Evolutionary conservation across 768 basidiomycete species (phyloP).

Genomic region (Boletus vinaceobasis): DNA sequence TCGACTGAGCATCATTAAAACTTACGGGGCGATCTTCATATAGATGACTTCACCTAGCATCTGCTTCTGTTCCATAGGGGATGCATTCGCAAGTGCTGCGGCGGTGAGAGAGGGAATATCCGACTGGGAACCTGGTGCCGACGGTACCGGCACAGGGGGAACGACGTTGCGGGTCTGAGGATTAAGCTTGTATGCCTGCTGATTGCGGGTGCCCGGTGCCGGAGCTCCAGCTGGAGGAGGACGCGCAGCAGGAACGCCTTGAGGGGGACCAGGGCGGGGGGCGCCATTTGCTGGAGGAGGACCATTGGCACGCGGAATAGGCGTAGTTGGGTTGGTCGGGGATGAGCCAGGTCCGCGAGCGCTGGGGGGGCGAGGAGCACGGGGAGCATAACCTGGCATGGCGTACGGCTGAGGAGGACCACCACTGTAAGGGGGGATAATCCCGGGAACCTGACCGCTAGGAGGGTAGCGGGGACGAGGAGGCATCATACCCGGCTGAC

Average conservation of each 20-base stretch:
- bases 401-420: slow-evolving; percentile 76
- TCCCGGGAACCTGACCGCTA: slow-evolving; percentile 68
- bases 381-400: slow-evolving; percentile 65
- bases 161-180: slow-evolving; percentile 37
- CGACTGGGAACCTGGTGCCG: slow-evolving; percentile 42
- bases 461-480: slow-evolving; percentile 84
- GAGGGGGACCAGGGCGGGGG: slow-evolving; percentile 45
- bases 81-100: slow-evolving; percentile 54
- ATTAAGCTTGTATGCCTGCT: slow-evolving; percentile 32
- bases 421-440: slow-evolving; percentile 72
- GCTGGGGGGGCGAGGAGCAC: slow-evolving; percentile 56
- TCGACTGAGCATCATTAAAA: slow-evolving; percentile 1
- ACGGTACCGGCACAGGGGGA: slow-evolving; percentile 30
- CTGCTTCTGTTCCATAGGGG: slow-evolving; percentile 92
- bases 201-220: slow-evolving; percentile 38
- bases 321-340: slow-evolving; percentile 59
- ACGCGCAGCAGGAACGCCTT: slow-evolving; percentile 41
- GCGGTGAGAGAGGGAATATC: slow-evolving; percentile 59
- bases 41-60: slow-evolving; percentile 97
- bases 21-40: slow-evolving; percentile 81
- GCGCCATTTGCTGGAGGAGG: slow-evolving; percentile 55
- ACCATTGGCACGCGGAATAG: slow-evolving; percentile 64
- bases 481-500: slow-evolving; percentile 82
- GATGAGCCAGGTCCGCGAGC: slow-evolving; percentile 69
- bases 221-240: slow-evolving; percentile 44